phyloP scores from a whole-genome alignment of 148 eudicot species.

The Fagopyrum homotropicum region DNA sequence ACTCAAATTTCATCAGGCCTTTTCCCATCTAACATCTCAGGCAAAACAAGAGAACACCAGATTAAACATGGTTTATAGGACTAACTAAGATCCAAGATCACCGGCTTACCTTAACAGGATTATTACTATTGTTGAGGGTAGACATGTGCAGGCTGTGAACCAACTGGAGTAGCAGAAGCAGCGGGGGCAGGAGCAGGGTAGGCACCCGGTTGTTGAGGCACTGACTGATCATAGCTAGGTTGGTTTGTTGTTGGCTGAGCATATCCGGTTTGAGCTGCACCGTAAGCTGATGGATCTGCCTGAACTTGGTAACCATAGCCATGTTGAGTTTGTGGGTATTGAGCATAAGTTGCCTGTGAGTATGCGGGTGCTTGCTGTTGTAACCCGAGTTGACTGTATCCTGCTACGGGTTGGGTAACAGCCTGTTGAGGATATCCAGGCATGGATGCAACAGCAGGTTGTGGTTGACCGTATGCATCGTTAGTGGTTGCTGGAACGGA shows the following conservation, averaged over 20 bases:
- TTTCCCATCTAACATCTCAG: no score
- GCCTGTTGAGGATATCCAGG: conserved; percentile 55
- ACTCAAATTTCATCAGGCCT: not conserved
- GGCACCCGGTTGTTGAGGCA: not conserved
- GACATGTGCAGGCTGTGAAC: not conserved
- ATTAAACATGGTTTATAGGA: not conserved
- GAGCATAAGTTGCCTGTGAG: conserved; percentile 54
- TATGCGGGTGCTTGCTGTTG: conserved; percentile 51
- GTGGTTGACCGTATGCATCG: conserved; percentile 44
- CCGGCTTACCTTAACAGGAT: not conserved
- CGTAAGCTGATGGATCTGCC: conserved; percentile 34
- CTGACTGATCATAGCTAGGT: conserved; percentile 42
- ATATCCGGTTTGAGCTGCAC: conserved; percentile 39
- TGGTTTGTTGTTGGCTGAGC: conserved; percentile 28
- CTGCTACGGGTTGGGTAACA: conserved; percentile 44
- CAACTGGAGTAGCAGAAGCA: not conserved
- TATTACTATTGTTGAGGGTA: not conserved
- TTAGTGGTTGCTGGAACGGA: conserved; percentile 31
- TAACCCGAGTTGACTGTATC: conserved; percentile 46
- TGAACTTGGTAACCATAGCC: conserved; percentile 60
- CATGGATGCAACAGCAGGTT: conserved; percentile 28
- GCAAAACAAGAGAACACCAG: no score
- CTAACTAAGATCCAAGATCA: not conserved
- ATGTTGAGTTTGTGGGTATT: conserved; percentile 46
- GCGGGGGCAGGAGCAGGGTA: not conserved